A percentile compares a stretch with the other conserved stretches of the same genome.
Conservation (phyloP, 192 early-diverging fungal genomes). For the Linnemannia exigua region DNA sequence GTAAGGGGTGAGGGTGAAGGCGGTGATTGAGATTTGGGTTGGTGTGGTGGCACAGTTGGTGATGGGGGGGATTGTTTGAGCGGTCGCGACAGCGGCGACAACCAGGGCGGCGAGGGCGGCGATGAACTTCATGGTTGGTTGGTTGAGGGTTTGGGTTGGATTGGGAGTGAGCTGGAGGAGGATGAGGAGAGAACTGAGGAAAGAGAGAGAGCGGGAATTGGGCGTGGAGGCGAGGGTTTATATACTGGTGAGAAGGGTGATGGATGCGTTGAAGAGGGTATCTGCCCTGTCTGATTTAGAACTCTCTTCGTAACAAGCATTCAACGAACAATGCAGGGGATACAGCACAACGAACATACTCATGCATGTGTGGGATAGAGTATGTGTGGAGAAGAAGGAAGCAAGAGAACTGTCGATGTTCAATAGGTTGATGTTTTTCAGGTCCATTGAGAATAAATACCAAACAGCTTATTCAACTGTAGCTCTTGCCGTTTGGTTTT, state of each 20-base stretch:
- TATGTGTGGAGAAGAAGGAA: neutral
- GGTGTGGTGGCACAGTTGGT: conserved; percentile 23
- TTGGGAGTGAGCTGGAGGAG: neutral
- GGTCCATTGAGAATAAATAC: neutral
- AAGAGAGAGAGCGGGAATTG: neutral
- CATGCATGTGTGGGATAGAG: neutral
- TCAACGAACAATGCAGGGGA: neutral
- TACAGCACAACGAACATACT: neutral
- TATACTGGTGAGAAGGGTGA: neutral
- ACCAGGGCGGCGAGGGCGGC: conserved; percentile 27
- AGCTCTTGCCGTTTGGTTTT: neutral
- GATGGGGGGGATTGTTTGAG: conserved; percentile 5
- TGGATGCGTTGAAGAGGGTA: neutral
- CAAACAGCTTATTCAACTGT: neutral
- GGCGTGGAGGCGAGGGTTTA: neutral
- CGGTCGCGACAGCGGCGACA: conserved; percentile 2
- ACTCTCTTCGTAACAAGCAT: neutral
- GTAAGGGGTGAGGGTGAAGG: conserved; percentile 28
- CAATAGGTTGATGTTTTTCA: neutral
- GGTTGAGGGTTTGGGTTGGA: neutral
- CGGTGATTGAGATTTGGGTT: conserved; percentile 11
- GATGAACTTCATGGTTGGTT: conserved; percentile 35
- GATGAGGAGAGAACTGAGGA: conserved; percentile 5
- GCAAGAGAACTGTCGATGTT: neutral
- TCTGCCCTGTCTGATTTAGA: neutral